Evolutionary conservation across 345 rosid species (phyloP).

Genomic region (Diplotaxis tenuifolia): DNA sequence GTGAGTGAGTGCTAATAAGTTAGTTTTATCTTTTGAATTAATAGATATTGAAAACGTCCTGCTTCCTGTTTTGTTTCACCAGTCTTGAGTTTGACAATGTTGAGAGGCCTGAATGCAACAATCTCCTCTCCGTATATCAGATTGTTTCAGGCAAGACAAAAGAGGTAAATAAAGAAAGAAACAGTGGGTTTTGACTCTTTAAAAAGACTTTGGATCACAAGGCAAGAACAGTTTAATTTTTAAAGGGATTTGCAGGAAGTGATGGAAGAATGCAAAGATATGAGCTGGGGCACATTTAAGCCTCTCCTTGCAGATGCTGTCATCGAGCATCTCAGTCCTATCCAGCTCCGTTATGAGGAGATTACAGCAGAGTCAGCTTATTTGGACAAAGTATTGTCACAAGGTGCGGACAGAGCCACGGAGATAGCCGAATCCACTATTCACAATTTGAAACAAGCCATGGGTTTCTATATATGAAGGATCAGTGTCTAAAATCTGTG

Average conservation of each 20-base stretch:
- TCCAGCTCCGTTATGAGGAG: conserved; percentile 61
- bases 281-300: conserved; percentile 87
- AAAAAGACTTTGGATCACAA: background rate
- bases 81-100: conserved; percentile 89
- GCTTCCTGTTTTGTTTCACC: conserved; percentile 25
- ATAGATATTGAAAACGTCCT: background rate
- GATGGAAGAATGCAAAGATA: conserved; percentile 62
- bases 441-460: conserved; percentile 64
- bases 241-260: conserved; percentile 57
- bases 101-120: conserved; percentile 91
- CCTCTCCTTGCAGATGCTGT: conserved; percentile 65
- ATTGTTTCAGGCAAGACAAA: conserved; percentile 79
- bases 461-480: conserved; percentile 51
- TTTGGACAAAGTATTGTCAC: conserved; percentile 57
- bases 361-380: conserved; percentile 64
- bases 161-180: conserved; percentile 49
- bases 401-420: conserved; percentile 62
- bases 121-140: conserved; percentile 87
- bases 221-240: background rate
- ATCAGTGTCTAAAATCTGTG: background rate
- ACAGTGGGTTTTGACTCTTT: background rate
- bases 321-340: conserved; percentile 82
- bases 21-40: background rate
- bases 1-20: conserved; percentile 41
- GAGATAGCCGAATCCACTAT: conserved; percentile 65